phyloP scores from a whole-genome alignment of 352 stramenopile species.

The Pythium sukuiense region DNA sequence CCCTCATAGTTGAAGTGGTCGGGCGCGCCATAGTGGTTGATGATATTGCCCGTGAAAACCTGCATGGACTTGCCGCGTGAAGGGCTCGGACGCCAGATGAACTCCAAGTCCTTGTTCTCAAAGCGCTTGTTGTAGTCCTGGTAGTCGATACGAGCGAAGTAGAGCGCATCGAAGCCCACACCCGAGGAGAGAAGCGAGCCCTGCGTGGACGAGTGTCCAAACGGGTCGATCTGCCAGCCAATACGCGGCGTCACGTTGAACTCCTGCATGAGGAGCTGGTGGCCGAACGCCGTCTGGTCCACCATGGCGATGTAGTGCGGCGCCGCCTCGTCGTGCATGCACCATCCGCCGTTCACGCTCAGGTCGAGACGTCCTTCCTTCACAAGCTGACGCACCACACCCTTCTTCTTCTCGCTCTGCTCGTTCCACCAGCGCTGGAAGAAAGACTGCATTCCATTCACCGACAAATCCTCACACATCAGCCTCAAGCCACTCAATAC shows the following conservation, averaged over 20 bases:
- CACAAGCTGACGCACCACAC: constrained; percentile 86
- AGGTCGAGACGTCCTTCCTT: constrained; percentile 91
- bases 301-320: constrained; percentile 98
- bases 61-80: constrained; percentile 81
- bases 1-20: constrained; percentile 73
- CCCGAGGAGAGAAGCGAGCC: constrained; percentile 88
- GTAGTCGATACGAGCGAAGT: constrained; percentile 98
- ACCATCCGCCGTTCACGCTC: constrained; percentile 96
- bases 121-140: constrained; percentile 93
- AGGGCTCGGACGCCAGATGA: constrained; percentile 93
- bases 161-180: constrained; percentile 95
- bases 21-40: constrained; percentile 77
- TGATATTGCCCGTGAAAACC: constrained; percentile 88
- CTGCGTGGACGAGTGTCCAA: constrained; percentile 92
- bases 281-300: constrained; percentile 97
- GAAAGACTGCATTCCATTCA: constrained; percentile 64
- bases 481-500: not conserved
- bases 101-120: constrained; percentile 89
- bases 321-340: constrained; percentile 98
- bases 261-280: constrained; percentile 93
- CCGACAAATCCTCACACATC: not conserved
- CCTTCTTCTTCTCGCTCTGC: constrained; percentile 73
- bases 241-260: constrained; percentile 94
- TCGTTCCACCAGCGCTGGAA: constrained; percentile 97
- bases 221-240: constrained; percentile 98